Evolutionary conservation across 257 asterid species (phyloP), one percentile per base, ranked within the genome.

Genomic region (Solanum dulcamara): DNA sequence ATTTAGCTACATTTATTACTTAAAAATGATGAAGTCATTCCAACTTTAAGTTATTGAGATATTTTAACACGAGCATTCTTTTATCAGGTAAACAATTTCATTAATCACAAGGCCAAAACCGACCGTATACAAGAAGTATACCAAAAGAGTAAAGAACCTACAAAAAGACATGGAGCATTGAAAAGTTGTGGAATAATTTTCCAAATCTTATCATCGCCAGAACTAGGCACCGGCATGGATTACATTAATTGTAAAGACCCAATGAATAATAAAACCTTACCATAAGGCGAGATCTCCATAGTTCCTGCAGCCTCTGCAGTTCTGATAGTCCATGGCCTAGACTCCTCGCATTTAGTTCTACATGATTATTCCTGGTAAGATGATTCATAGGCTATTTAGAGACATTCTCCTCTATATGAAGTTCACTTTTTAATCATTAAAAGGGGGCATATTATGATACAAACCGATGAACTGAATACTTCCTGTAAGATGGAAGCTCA

Each of bases 221-320:
- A 79, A 48, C 3, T 50, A 79, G 83, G 64, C 17, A 79, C 44
- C 66, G 40, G 18, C 0, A 48, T 50, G 83, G 30, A 48, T 30
- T 15, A 17, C 30, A 50, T 79, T 79, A 79, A 48, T 48, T 30
- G 18, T 84, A 68, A 33, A 70, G 57, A 20, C 72, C 33, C 24
- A 84, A 75, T 1, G 71, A 59, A 57, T 72, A 24, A 84, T 40
- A 37, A 85, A 44, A 86, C 84, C 88, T 90, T 88, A 94, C 99
- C 98, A 92, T 90, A 85, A 93, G 91, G 80, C 84, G 46, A 85
- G 93, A 90, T 88, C 94, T 90, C 99, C 98, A 93, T 33, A 89
- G 86, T 88, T 90, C 87, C 83, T 89, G 93, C 83, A 88, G 89
- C 84, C 92, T 90, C 92, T 90, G 92, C 84, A 94, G 84, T 83